phyloP scores from a whole-genome alignment of 176 grass and related monocot genomes.

The bread wheat (Triticum aestivum) region DNA sequence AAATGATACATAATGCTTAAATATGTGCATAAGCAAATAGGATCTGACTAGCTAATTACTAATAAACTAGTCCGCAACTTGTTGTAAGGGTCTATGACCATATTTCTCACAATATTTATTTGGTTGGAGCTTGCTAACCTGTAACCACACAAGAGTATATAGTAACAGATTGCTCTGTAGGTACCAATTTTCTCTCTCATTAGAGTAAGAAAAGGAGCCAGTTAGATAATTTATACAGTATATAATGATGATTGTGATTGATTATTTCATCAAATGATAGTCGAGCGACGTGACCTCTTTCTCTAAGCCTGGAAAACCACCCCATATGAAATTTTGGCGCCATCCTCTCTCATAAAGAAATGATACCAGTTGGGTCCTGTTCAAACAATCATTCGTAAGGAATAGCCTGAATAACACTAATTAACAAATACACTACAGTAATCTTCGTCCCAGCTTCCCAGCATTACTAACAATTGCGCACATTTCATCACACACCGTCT shows the following conservation, averaged over 20 bases:
- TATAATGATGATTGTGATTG: not conserved
- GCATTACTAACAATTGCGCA: not conserved
- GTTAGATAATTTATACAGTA: not conserved
- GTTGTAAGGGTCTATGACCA: not conserved
- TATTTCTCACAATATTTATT: not conserved
- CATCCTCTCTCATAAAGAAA: conserved; percentile 98
- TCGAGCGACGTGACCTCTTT: conserved; percentile 60
- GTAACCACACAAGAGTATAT: not conserved
- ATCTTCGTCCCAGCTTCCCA: not conserved
- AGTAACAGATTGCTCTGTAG: not conserved
- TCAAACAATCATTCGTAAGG: conserved; percentile 35
- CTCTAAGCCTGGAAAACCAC: conserved; percentile 82
- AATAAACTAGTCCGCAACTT: not conserved
- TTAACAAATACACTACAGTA: not conserved
- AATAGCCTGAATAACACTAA: conserved; percentile 1
- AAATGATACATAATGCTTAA: conserved; percentile 7
- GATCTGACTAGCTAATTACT: not conserved
- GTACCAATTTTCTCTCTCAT: not conserved
- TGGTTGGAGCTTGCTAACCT: conserved; percentile 11
- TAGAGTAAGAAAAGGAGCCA: not conserved
- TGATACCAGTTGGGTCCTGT: conserved; percentile 72
- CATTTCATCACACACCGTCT: not conserved
- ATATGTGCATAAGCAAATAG: not conserved
- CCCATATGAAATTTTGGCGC: conserved; percentile 92
- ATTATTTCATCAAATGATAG: conserved; percentile 20